Evolutionary conservation across 306 rosid genomes (phyloP), one percentile per base, ranked within the genome.

Genomic region (Cucumis cinereus): DNA sequence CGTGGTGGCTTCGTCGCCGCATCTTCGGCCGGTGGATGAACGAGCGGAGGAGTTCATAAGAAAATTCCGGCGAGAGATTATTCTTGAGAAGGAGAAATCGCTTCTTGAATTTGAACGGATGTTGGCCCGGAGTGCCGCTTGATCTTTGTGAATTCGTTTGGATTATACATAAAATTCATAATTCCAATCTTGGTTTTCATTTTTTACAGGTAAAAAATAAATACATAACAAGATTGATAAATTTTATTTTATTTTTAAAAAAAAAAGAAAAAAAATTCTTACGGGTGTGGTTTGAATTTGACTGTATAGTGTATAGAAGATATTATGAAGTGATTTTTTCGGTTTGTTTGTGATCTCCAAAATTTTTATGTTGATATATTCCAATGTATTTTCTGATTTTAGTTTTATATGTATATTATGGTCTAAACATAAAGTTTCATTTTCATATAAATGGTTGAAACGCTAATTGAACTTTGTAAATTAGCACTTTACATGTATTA

Each of bases 31-130:
- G 22, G 87, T 87, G 79, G 87, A 87, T 49, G 88, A 87, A 57
- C 81, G 90, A 36, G 90, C 85, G 1, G 97, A 91, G 77, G 92
- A 88, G 63, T 91, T 91, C 79, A 89, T 91, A 45, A 52, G 72
- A 67, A 91, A 85, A 75, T 83, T 89, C 69, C 85, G 85, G 73
- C 77, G 73, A 74, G 88, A 87, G 8, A 87, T 87, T 80, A 81
- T 73, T 77, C 85, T 87, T 15, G 87, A 87, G 74, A 87, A 85
- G 79, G 90, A 85, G 70, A 87, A 72, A 43, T 87, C 90, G 8
- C 33, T 78, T 57, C 82, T 76, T 8, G 86, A 87, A 54, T 83
- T 76, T 40, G 82, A 87, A 36, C 80, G 82, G 88, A 87, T 80
- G 88, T 73, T 84, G 54, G 85, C 73, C 7, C 82, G 88, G 1